These are phyloP conservation scores for Alliaria petiolata DNA, from an alignment of 345 rosid genomes.

Conservation along the genomic window DNA sequence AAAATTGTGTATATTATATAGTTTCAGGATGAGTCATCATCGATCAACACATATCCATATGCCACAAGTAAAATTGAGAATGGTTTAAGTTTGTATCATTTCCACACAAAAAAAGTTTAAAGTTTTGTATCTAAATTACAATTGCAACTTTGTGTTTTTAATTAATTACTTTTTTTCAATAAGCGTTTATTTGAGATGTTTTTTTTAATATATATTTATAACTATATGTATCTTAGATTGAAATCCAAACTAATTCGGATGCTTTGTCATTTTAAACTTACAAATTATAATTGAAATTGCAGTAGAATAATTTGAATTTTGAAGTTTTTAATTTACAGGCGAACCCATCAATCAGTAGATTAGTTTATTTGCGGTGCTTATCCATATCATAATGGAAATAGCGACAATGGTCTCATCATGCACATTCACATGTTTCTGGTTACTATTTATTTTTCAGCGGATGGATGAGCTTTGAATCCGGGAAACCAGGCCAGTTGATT, in stretches of 20 bases:
- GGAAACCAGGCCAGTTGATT: background rate
- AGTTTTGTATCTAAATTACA: background rate
- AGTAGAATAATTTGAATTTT: too few species aligned
- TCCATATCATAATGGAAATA: constrained; percentile 7
- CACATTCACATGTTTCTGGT: background rate
- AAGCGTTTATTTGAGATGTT: too few species aligned
- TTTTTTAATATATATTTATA: too few species aligned
- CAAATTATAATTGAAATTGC: too few species aligned
- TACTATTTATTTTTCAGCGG: background rate
- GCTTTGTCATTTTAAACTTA: too few species aligned
- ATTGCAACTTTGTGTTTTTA: background rate
- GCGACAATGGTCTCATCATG: constrained; percentile 13
- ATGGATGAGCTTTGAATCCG: constrained; percentile 19
- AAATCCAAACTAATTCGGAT: too few species aligned
- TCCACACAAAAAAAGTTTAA: too few species aligned
- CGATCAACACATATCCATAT: constrained; percentile 16
- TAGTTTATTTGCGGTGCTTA: background rate
- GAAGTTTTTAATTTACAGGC: too few species aligned
- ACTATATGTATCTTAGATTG: too few species aligned
- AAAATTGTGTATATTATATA: background rate
- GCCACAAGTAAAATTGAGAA: background rate
- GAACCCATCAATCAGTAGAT: too few species aligned
- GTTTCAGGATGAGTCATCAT: constrained; percentile 19
- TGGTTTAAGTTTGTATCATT: too few species aligned
- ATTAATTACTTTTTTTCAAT: background rate